A percentile compares a stretch with the other conserved stretches of the same genome.
Conservation (phyloP, 306 rosid genomes). For the Hippophae rhamnoides region DNA sequence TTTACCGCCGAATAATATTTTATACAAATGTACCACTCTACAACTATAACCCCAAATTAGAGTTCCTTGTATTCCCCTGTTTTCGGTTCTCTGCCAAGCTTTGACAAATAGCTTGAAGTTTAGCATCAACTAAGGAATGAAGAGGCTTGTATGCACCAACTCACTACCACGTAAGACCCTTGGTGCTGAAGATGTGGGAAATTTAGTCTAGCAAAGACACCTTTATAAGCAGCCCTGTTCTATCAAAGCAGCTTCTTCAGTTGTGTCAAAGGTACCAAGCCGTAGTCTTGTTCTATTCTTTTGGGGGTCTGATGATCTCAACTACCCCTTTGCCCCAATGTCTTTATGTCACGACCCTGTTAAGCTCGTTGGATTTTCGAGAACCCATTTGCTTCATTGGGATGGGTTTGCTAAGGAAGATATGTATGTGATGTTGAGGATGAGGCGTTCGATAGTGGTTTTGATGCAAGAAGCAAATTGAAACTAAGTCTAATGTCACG, state of each 20-base stretch:
- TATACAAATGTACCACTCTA: too few species aligned
- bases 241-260: conserved; percentile 93
- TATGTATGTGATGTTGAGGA: conserved; percentile 14
- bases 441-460: neutral
- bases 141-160: conserved; percentile 62
- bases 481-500: too few species aligned
- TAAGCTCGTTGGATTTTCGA: conserved; percentile 66
- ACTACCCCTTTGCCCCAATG: conserved; percentile 99
- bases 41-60: too few species aligned
- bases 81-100: conserved; percentile 62
- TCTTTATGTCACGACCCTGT: conserved; percentile 84
- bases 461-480: neutral
- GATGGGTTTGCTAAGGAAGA: conserved; percentile 46
- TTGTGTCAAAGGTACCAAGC: conserved; percentile 96
- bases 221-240: conserved; percentile 86
- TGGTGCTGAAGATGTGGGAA: conserved; percentile 72
- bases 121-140: conserved; percentile 89
- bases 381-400: conserved; percentile 61
- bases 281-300: conserved; percentile 84
- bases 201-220: conserved; percentile 87
- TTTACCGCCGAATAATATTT: too few species aligned
- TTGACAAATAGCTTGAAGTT: conserved; percentile 87
- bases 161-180: conserved; percentile 39
- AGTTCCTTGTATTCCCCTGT: conserved; percentile 45
- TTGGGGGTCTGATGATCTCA: conserved; percentile 75